These are phyloP conservation scores for Pezicula radicicola DNA, from an alignment of 2,329 filamentous ascomycete species.

Conservation along the genomic window DNA sequence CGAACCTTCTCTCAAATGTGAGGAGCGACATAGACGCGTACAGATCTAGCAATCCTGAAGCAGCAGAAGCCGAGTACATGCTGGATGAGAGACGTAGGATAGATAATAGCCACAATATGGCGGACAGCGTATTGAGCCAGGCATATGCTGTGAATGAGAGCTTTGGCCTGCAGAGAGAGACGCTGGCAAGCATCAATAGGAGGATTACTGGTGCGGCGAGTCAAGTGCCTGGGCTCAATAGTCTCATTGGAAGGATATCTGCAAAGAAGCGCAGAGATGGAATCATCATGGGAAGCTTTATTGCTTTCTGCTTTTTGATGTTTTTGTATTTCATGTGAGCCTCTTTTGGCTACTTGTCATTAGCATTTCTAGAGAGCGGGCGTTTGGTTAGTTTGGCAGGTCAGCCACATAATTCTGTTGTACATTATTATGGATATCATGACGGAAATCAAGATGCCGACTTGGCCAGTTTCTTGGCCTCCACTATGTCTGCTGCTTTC, in stretches of 20 bases:
- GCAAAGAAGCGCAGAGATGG: conserved; percentile 93
- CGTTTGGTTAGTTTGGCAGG: conserved; percentile 18
- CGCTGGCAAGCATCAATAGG: conserved; percentile 81
- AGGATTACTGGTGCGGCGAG: conserved; percentile 86
- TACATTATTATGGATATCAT: conserved; percentile 12
- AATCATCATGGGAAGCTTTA: conserved; percentile 87
- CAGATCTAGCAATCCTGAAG: conserved; percentile 74
- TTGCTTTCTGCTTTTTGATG: conserved; percentile 87
- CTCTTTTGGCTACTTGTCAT: conserved; percentile 7
- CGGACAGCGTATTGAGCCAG: conserved; percentile 88
- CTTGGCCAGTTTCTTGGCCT: conserved; percentile 2
- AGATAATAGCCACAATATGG: conserved; percentile 85
- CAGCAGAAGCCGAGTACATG: conserved; percentile 95
- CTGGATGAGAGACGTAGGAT: conserved; percentile 81
- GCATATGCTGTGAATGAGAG: conserved; percentile 95
- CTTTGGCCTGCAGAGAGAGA: conserved; percentile 85
- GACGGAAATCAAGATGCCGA: neutral
- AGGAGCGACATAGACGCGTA: conserved; percentile 91
- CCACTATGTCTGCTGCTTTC: conserved; percentile 5
- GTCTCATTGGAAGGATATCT: conserved; percentile 86
- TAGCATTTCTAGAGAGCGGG: conserved; percentile 20
- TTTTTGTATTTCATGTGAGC: conserved; percentile 73
- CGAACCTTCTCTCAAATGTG: conserved; percentile 87
- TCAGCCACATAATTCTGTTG: conserved; percentile 17
- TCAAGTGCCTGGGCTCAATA: conserved; percentile 90